Evolutionary conservation across 176 grass and related monocot species (phyloP).

Genomic region (Tuctoria greenei): DNA sequence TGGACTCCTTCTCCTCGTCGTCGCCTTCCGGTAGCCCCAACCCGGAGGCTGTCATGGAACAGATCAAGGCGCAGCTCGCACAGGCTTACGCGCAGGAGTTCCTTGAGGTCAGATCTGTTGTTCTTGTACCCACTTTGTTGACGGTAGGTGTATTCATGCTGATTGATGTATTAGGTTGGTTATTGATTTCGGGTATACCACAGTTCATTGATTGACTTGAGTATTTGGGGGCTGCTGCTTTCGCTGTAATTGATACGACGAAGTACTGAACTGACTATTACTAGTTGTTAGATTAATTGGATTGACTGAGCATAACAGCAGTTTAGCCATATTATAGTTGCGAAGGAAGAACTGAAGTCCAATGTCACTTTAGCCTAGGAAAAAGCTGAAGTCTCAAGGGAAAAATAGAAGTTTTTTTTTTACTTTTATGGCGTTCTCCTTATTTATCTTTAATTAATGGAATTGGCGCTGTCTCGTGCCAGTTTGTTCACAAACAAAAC

Average conservation of each 20-base stretch:
- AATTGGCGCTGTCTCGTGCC: not conserved
- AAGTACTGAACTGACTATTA: no score
- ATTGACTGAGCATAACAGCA: not conserved
- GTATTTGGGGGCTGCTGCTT: not conserved
- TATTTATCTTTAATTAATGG: no score
- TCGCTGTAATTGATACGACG: not conserved
- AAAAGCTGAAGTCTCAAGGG: not conserved
- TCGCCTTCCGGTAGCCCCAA: slow-evolving; percentile 49
- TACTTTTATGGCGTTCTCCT: no score
- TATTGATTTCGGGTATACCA: not conserved
- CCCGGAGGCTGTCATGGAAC: slow-evolving; percentile 73
- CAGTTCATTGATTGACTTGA: not conserved
- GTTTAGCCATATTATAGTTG: not conserved
- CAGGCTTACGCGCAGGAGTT: slow-evolving; percentile 87
- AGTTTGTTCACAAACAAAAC: no score
- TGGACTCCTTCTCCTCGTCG: slow-evolving; percentile 87
- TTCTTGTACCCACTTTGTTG: not conserved
- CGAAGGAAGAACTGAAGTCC: not conserved
- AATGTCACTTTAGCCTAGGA: not conserved
- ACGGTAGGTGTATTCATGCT: not conserved
- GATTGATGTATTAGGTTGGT: not conserved
- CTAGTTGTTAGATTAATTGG: not conserved
- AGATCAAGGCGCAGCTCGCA: slow-evolving; percentile 82
- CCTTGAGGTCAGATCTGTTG: slow-evolving; percentile 51
- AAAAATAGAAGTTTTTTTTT: not conserved